phyloP scores from a whole-genome alignment of 495 filamentous ascomycete species.

The Podospora australis region DNA sequence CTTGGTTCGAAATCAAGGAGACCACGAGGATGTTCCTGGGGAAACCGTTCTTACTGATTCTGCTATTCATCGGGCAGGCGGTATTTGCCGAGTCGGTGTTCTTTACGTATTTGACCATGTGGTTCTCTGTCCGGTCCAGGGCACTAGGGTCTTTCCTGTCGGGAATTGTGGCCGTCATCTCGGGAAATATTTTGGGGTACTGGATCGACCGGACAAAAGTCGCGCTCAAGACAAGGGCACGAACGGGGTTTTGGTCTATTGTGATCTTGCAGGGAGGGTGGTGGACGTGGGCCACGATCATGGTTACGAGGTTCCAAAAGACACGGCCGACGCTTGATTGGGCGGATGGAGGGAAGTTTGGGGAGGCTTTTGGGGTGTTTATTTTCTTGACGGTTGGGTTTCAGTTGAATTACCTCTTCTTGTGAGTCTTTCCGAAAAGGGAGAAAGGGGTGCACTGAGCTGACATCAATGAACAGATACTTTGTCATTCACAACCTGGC shows the following conservation, averaged over 20 bases:
- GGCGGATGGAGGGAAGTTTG: constrained; percentile 48
- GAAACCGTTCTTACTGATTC: constrained; percentile 49
- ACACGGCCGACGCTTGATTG: constrained; percentile 53
- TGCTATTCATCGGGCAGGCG: constrained; percentile 54
- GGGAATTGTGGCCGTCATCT: constrained; percentile 51
- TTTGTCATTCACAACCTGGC: constrained; percentile 57
- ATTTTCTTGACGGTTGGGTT: constrained; percentile 53
- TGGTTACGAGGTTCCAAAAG: constrained; percentile 46
- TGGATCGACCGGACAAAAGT: constrained; percentile 48
- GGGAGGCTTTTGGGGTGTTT: constrained; percentile 51
- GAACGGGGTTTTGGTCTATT: constrained; percentile 36
- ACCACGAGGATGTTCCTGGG: constrained; percentile 46
- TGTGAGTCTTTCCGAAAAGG: constrained; percentile 35
- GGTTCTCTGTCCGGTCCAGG: constrained; percentile 56
- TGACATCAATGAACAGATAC: constrained; percentile 36
- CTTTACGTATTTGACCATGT: constrained; percentile 53
- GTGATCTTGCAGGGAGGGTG: constrained; percentile 49
- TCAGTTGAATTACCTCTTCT: constrained; percentile 58
- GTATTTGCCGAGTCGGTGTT: constrained; percentile 57
- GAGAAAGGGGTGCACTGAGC: no score
- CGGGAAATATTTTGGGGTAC: constrained; percentile 50
- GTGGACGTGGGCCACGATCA: constrained; percentile 57
- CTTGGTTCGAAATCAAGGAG: constrained; percentile 45
- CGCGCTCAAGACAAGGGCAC: constrained; percentile 42
- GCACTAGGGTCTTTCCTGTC: constrained; percentile 58